Base-by-base conservation (phyloP, 305 asterid genomes). In the Stenogyne calaminthoides region DNA sequence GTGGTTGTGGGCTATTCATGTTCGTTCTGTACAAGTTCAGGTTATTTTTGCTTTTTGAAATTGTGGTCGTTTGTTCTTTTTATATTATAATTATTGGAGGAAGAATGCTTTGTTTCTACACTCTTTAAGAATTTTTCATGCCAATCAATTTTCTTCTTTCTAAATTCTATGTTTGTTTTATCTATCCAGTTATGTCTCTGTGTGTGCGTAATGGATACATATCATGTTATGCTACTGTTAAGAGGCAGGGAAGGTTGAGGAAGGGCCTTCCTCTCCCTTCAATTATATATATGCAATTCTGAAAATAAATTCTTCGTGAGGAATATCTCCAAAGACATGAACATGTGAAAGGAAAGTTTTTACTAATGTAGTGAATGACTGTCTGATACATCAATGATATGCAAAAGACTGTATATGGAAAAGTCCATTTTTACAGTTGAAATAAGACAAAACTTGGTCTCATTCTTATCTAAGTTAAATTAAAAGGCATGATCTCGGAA, bases 11-110 rank as follows among this genome's bases (percentile, higher is more conserved):
- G 54, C 59, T 73, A 36, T 58, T 70, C 74, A 72, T 75, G 67
- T 60, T 76, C 70, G 18, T 57, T 51, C 63, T 73, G 73, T 55
- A 72, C 68, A 65, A 76, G 76, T 71, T 74, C 75, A 73, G 82
- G 81, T 72, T 73, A 39, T 68, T 74, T 68, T 73, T 73, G 25
- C 59, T 60, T 49, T 77, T 74, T 20, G 55, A 36, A 39, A 64
- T 39, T 64, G 70, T 68, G 75, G 51, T 71, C 58, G 65, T 64
- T 68, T 55, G 10, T 71, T 57, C 15, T 57, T 57, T 52, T 40
- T 11, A 55, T 9, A 34, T 42, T 51, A 27, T 56, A 57, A 62
- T 46, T 74, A 11, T 68, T 69, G 32, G 46, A 56, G 72, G 64
- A 60, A 37, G 71, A 75, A 67, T 47, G 78, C 63, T 19, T n/a